phyloP scores from a whole-genome alignment of 169 alveolate genomes.

The Plasmodium reichenowi region DNA sequence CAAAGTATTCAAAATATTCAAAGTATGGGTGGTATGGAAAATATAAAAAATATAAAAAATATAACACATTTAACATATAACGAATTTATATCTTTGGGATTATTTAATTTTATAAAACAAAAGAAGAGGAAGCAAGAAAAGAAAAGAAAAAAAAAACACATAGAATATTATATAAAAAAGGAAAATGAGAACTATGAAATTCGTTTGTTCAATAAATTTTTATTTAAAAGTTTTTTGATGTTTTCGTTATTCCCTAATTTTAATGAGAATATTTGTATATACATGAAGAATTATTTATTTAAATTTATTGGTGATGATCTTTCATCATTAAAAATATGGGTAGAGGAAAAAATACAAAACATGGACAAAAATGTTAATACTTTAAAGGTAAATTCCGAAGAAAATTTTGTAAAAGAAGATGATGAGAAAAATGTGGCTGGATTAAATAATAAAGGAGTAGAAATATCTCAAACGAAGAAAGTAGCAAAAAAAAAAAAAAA shows the following conservation, averaged over 20 bases:
- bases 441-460: not conserved
- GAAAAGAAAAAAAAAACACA: not conserved
- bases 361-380: not conserved
- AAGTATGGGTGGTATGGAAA: no score
- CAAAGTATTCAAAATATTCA: no score
- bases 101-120: slow-evolving; percentile 29
- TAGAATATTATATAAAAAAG: not conserved
- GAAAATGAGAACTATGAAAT: slow-evolving; percentile 33
- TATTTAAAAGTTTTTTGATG: slow-evolving; percentile 32
- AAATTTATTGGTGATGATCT: slow-evolving; percentile 22
- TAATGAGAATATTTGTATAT: slow-evolving; percentile 41
- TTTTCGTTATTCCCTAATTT: slow-evolving; percentile 48
- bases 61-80: slow-evolving; percentile 20
- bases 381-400: slow-evolving; percentile 1
- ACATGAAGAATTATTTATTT: slow-evolving; percentile 49
- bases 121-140: not conserved
- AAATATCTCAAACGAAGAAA: slow-evolving; percentile 9
- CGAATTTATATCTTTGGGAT: slow-evolving; percentile 29
- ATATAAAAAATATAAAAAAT: not conserved
- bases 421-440: not conserved
- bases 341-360: slow-evolving; percentile 23
- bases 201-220: slow-evolving; percentile 28
- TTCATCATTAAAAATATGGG: slow-evolving; percentile 24
- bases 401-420: not conserved
- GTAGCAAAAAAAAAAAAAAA: slow-evolving; percentile 31